Conservation (phyloP, 78 protist genomes). For the Polysphondylium violaceum region DNA sequence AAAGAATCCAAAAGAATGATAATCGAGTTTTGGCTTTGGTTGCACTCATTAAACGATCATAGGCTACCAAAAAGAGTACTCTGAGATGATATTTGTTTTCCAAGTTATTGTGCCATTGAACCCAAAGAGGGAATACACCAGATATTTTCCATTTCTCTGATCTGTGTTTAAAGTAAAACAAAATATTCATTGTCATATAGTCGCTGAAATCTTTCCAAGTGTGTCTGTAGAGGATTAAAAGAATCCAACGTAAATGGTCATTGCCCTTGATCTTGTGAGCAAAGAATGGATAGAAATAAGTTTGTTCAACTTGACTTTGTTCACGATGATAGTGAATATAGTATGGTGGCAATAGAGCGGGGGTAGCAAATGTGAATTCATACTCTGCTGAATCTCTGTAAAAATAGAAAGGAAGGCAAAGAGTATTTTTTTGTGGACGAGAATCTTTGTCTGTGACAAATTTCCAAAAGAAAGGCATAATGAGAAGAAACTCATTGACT, state of each 20-base stretch:
- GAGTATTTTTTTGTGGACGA: constrained; percentile 52
- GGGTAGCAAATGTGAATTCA: constrained; percentile 45
- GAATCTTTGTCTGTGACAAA: constrained; percentile 57
- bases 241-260: constrained; percentile 69
- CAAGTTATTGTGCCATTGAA: constrained; percentile 21
- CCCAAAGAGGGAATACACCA: constrained; percentile 49
- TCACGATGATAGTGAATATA: constrained; percentile 69
- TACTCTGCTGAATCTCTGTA: constrained; percentile 68
- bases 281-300: constrained; percentile 66
- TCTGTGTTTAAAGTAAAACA: constrained; percentile 34
- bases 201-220: constrained; percentile 59
- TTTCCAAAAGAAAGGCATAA: constrained; percentile 74
- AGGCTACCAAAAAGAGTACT: constrained; percentile 1
- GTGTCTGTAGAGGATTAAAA: constrained; percentile 48
- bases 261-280: constrained; percentile 70
- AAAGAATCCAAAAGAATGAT: constrained; percentile 20
- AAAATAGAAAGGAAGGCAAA: constrained; percentile 62
- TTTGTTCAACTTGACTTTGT: constrained; percentile 39
- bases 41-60: background rate
- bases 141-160: background rate
- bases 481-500: constrained; percentile 31
- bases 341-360: constrained; percentile 67
- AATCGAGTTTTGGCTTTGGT: background rate
- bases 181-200: constrained; percentile 24
- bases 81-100: constrained; percentile 33